A percentile compares a stretch with the other conserved stretches of the same genome.
Conservation (phyloP, 176 grass and related monocot species). For the Cenchrus fungigraminus region DNA sequence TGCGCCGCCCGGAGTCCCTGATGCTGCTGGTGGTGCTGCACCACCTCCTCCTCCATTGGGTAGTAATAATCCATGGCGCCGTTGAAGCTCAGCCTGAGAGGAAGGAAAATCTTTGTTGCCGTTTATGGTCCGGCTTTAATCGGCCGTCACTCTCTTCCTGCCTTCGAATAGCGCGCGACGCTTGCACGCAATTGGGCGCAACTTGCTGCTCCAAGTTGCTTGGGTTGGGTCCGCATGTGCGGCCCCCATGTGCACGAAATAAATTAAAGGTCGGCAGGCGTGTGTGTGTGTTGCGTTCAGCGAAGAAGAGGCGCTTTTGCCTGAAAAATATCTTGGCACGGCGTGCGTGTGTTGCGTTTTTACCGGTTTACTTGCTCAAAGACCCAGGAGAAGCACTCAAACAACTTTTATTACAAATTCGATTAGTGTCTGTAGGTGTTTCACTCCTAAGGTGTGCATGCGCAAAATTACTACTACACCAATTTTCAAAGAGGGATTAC, state of each 20-base stretch:
- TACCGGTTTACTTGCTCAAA: neutral
- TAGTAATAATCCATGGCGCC: constrained; percentile 43
- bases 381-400: too few species aligned
- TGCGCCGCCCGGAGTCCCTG: neutral
- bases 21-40: neutral
- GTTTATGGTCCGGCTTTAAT: neutral
- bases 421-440: too few species aligned
- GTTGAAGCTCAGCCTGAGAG: neutral
- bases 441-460: too few species aligned
- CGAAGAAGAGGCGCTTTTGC: neutral
- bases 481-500: too few species aligned
- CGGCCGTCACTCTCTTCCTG: neutral
- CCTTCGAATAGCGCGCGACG: neutral
- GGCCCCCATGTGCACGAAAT: constrained; percentile 23
- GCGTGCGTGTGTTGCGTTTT: too few species aligned
- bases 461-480: too few species aligned
- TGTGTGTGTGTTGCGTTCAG: neutral
- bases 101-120: neutral
- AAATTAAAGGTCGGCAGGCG: neutral
- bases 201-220: constrained; percentile 22
- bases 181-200: neutral
- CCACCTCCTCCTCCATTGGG: constrained; percentile 33
- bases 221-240: neutral
- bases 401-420: too few species aligned
- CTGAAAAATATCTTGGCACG: constrained; percentile 37